These are phyloP conservation scores for Diaporthe citriasiana DNA, from an alignment of 2,329 filamentous ascomycete genomes.

Conservation along the genomic window DNA sequence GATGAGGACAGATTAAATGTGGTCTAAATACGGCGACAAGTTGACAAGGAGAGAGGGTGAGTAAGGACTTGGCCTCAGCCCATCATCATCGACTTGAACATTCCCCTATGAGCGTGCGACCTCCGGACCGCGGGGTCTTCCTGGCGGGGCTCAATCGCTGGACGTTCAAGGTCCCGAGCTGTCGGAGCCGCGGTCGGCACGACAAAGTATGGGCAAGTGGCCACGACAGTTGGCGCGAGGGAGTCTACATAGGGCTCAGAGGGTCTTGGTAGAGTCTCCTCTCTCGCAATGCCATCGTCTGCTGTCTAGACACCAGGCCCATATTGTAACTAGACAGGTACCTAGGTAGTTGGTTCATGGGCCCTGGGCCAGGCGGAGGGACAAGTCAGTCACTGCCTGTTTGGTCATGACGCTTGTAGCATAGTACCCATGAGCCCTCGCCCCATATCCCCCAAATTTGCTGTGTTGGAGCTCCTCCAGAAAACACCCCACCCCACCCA, in stretches of 20 bases:
- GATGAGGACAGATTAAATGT: not conserved
- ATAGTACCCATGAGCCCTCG: not conserved
- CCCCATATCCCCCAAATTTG: not conserved
- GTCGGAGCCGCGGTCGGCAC: conserved; percentile 25
- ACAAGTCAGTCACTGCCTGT: not conserved
- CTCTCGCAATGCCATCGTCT: not conserved
- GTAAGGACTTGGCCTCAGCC: not conserved
- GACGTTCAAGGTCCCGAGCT: not conserved
- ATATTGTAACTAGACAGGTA: too few species aligned
- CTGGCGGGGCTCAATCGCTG: conserved; percentile 19
- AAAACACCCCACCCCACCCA: conserved; percentile 34
- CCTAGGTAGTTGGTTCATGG: not conserved
- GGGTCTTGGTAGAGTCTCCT: not conserved
- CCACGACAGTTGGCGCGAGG: not conserved
- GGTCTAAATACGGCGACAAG: not conserved
- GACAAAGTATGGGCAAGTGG: not conserved
- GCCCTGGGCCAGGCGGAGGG: not conserved
- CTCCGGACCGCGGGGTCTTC: conserved; percentile 21
- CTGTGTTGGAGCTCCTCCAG: conserved; percentile 21
- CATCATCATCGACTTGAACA: conserved; percentile 28
- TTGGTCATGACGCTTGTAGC: not conserved
- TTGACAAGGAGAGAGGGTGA: not conserved
- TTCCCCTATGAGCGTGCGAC: not conserved
- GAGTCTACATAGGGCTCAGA: not conserved
- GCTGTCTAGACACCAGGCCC: not conserved